Base-by-base conservation (phyloP, 768 basidiomycete genomes). In the Serendipita sp. region DNA sequence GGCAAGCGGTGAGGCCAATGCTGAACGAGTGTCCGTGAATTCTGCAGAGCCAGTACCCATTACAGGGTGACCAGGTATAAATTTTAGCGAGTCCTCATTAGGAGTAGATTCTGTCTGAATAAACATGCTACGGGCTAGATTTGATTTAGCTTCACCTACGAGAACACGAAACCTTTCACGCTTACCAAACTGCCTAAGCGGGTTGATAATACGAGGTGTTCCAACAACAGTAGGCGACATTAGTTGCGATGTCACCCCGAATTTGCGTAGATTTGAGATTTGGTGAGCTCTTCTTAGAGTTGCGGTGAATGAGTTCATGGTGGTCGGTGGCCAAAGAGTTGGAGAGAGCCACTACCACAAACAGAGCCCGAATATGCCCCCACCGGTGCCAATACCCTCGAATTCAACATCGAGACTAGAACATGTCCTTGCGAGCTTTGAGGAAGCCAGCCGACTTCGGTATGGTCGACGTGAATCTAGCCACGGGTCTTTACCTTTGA, bases 41-140 rank as follows among this genome's bases (percentile, higher is more conserved):
- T 99, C 96, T 4, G 93, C 91, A 0, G 88, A 88, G 48, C 91
- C 92, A 29, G 83, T 82, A 44, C 82, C 82, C 84, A 96, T 92
- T 33, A 99, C 93, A 33, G 84, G 73, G 27, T 85, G 79, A 0
- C 96, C 96, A 0, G 95, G 96, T 65, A 99, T 92, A 75, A 99
- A 99, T 74, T 99, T 98, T 62, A 99, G 81, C 0, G 94, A 95
- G 72, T 97, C 92, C 36, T 91, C 90, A 73, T 99, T 99, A 0
- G 96, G 96, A 0, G 96, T 99, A 8, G 85, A 83, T 75, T 97
- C 94, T 3, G 95, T 98, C 75, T 99, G 96, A 64, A 98, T 96
- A 77, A 98, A 98, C 94, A 97, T 95, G 63, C 87, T 86, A 27
- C 93, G 83, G 37, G 75, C 88, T 91, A 66, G 31, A 23, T 23